These are phyloP conservation scores for Hyaloscypha variabilis DNA, from an alignment of 495 filamentous ascomycete genomes.

Conservation along the genomic window DNA sequence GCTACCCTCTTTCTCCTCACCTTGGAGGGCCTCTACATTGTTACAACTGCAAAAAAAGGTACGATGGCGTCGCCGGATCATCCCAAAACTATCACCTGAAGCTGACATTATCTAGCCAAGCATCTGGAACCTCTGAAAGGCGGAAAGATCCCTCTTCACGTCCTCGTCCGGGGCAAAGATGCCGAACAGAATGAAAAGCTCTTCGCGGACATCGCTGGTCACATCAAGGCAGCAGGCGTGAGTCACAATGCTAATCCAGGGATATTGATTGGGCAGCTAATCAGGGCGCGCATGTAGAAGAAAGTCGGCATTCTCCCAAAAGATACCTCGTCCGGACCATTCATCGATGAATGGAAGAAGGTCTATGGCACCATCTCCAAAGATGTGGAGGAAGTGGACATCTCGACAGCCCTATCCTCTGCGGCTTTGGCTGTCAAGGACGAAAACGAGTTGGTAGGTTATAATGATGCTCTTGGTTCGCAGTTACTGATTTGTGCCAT, in stretches of 20 bases:
- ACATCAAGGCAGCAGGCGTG: slow-evolving; percentile 87
- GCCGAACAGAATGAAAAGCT: slow-evolving; percentile 84
- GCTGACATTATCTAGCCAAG: slow-evolving; percentile 64
- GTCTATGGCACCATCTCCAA: slow-evolving; percentile 72
- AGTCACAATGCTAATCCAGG: slow-evolving; percentile 42
- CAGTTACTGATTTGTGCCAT: slow-evolving; percentile 31
- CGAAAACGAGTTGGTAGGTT: slow-evolving; percentile 72
- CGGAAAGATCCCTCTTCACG: slow-evolving; percentile 86
- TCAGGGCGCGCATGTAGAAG: slow-evolving; percentile 52
- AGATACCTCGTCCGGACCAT: slow-evolving; percentile 81
- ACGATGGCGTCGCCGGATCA: slow-evolving; percentile 20
- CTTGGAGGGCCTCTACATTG: slow-evolving; percentile 80
- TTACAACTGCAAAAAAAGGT: slow-evolving; percentile 98
- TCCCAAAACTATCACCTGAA: not conserved
- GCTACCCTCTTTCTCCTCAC: slow-evolving; percentile 93
- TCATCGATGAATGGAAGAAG: slow-evolving; percentile 95
- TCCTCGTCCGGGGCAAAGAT: slow-evolving; percentile 88
- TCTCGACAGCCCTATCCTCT: slow-evolving; percentile 75
- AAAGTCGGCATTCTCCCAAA: slow-evolving; percentile 87
- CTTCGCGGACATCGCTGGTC: slow-evolving; percentile 77
- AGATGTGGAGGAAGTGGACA: slow-evolving; percentile 88
- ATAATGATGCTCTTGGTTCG: slow-evolving; percentile 10
- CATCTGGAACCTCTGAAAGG: slow-evolving; percentile 91
- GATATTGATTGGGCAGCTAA: slow-evolving; percentile 20
- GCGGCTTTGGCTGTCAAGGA: slow-evolving; percentile 94